Evolutionary conservation across 495 filamentous ascomycete species (phyloP), one percentile per base, ranked within the genome.

Genomic region (Penicillium mononematosum): DNA sequence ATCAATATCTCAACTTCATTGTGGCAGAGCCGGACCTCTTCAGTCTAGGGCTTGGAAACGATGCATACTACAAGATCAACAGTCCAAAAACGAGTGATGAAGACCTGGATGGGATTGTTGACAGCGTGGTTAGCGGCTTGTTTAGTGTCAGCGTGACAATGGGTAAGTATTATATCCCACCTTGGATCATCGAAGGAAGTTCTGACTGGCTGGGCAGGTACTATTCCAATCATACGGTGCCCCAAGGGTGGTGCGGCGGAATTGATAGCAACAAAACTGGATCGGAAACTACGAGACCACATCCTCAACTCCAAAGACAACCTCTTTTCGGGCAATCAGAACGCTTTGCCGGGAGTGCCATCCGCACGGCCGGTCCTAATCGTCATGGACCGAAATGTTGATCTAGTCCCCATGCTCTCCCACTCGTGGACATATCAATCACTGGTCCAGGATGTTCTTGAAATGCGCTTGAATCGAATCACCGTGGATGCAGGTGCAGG

Each of bases 361-460:
- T 83, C 84, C 3, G 87, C 89, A 20, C 78, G 92, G 29, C 92
- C 92, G 0, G 90, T 96, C 0, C 81, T 97, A 51, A 81, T 97
- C 55, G 86, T 97, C 49, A 86, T 96, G 44, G 94, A 98, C 73
- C 88, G 94, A 57, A 98, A 95, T 59, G 86, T 99, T 22, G 94
- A 99, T 72, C 71, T 98, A 36, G 90, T 96, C 56, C 92, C 95
- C n/a, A 98, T 98, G 95, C 81, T 98, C 1, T 96, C 92, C 22
- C 94, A 99, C 73, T 96, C 92, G 2, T 99, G 94, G 94, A 97
- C 92, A 4, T 99, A 99, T 66, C 94, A 98, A 67, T 96, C 92
- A 1, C 81, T 99, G 17, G 91, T 97, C 31, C 88, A 96, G 60
- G 95, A 99, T 73, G 88, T 99, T 8, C 85, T 98, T 55, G 85